Conservation (phyloP, 768 basidiomycete genomes). For the Boletus tylopilopsis region DNA sequence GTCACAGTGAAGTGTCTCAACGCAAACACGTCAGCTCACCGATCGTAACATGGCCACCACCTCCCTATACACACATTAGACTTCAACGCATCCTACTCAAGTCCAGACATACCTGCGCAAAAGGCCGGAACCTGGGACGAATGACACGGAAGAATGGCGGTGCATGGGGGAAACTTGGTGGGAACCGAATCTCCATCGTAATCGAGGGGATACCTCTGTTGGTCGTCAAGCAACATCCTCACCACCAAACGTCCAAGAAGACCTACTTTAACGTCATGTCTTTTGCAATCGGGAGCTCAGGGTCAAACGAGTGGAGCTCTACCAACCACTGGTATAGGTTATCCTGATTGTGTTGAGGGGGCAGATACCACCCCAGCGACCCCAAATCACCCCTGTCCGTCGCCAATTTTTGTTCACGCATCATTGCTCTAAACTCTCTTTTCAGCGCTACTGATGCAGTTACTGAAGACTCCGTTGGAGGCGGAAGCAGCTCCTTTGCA, state of each 20-base stretch:
- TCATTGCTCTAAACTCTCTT: constrained; percentile 57
- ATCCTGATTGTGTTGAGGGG: constrained; percentile 60
- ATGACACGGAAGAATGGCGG: constrained; percentile 79
- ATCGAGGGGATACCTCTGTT: constrained; percentile 56
- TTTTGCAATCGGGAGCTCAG: constrained; percentile 53
- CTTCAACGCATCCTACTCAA: neutral
- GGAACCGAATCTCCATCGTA: constrained; percentile 71
- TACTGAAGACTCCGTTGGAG: constrained; percentile 53
- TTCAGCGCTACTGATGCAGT: constrained; percentile 56
- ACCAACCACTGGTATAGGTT: constrained; percentile 74
- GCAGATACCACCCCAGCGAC: constrained; percentile 65
- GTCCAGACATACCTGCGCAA: constrained; percentile 39
- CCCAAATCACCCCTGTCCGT: constrained; percentile 40
- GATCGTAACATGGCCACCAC: constrained; percentile 66
- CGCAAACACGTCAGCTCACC: constrained; percentile 32
- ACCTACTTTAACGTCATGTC: constrained; percentile 52
- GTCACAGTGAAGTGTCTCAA: neutral
- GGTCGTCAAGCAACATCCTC: neutral
- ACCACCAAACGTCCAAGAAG: neutral
- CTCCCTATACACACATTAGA: constrained; percentile 36
- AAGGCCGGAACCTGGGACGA: constrained; percentile 68
- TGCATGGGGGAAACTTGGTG: constrained; percentile 58
- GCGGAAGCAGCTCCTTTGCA: constrained; percentile 50
- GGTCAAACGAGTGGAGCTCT: constrained; percentile 69
- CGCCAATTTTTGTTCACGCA: constrained; percentile 53